Conservation (phyloP, 1,139 yeast species). For the Geotrichum cucujoidarum region DNA sequence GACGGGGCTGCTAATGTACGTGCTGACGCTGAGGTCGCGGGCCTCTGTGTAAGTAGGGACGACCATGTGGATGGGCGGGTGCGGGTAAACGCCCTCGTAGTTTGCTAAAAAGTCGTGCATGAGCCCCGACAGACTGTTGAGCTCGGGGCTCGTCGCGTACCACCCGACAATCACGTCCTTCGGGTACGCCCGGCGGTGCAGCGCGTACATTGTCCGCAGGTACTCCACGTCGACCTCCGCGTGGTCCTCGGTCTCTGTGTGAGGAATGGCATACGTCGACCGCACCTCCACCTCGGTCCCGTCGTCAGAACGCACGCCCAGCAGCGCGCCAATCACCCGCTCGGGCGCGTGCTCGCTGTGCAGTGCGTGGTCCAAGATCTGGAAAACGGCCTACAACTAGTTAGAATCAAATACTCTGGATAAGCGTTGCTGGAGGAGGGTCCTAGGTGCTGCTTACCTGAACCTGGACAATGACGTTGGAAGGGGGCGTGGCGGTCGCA, state of each 20-base stretch:
- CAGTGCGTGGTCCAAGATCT: slow-evolving; percentile 56
- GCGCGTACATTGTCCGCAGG: slow-evolving; percentile 64
- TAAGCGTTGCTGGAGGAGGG: not conserved
- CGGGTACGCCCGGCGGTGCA: slow-evolving; percentile 68
- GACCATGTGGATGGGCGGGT: slow-evolving; percentile 77
- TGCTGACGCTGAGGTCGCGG: slow-evolving; percentile 47
- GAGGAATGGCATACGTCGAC: slow-evolving; percentile 80
- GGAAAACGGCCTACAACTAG: slow-evolving; percentile 76
- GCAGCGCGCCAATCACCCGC: slow-evolving; percentile 75
- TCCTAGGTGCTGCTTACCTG: slow-evolving; percentile 14
- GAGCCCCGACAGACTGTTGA: slow-evolving; percentile 73
- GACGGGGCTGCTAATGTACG: slow-evolving; percentile 73
- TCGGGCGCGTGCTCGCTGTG: slow-evolving; percentile 45
- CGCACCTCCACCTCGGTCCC: slow-evolving; percentile 73
- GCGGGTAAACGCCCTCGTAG: slow-evolving; percentile 60
- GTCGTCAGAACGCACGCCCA: slow-evolving; percentile 81
- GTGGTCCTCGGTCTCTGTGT: slow-evolving; percentile 70
- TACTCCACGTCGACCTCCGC: slow-evolving; percentile 73
- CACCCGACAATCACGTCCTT: slow-evolving; percentile 80
- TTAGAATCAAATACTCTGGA: too few relatives aligned
- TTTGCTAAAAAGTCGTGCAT: slow-evolving; percentile 77
- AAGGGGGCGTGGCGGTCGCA: slow-evolving; percentile 29
- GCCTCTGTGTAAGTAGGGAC: slow-evolving; percentile 38
- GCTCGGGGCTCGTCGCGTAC: slow-evolving; percentile 67
- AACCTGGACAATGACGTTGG: slow-evolving; percentile 30